These are phyloP conservation scores for Fusarium sp. DNA, from an alignment of 2,329 filamentous ascomycete genomes.

Conservation along the genomic window DNA sequence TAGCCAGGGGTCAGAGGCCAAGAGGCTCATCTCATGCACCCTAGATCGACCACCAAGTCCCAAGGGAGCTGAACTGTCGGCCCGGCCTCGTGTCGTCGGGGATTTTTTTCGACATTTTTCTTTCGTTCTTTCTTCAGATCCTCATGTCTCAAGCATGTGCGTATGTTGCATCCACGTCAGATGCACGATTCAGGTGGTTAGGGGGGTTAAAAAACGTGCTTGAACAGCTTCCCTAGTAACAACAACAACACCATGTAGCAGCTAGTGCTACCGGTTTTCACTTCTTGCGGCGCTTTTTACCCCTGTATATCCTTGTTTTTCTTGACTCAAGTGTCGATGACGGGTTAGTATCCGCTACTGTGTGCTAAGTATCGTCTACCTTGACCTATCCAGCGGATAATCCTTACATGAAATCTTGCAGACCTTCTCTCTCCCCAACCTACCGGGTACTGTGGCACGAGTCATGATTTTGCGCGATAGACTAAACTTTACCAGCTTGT, in stretches of 20 bases:
- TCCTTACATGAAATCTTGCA: slow-evolving; percentile 3
- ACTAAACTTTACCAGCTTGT: slow-evolving; percentile 41
- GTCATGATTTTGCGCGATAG: slow-evolving; percentile 19
- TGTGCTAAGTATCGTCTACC: slow-evolving; percentile 33
- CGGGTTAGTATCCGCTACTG: slow-evolving; percentile 8
- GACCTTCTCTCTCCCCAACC: slow-evolving; percentile 14
- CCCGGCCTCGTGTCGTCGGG: slow-evolving; percentile 26
- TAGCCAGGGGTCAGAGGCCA: slow-evolving; percentile 4
- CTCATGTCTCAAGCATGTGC: background rate
- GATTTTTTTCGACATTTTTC: background rate
- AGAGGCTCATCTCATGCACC: slow-evolving; percentile 22
- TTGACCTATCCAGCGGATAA: slow-evolving; percentile 3
- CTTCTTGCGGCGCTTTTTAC: slow-evolving; percentile 19
- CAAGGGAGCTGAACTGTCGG: slow-evolving; percentile 39
- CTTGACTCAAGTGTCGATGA: slow-evolving; percentile 32
- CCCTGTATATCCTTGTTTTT: slow-evolving; percentile 16
- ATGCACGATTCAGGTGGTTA: slow-evolving; percentile 36
- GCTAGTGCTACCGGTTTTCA: slow-evolving; percentile 19
- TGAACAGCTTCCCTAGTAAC: slow-evolving; percentile 23
- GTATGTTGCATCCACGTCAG: slow-evolving; percentile 30
- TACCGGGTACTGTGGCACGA: slow-evolving; percentile 3
- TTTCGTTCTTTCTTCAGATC: background rate
- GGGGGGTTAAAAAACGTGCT: slow-evolving; percentile 10
- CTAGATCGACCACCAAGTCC: slow-evolving; percentile 28
- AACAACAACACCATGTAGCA: slow-evolving; percentile 24